Evolutionary conservation across 2,329 filamentous ascomycete species (phyloP).

Genomic region (Aspergillus proliferans): DNA sequence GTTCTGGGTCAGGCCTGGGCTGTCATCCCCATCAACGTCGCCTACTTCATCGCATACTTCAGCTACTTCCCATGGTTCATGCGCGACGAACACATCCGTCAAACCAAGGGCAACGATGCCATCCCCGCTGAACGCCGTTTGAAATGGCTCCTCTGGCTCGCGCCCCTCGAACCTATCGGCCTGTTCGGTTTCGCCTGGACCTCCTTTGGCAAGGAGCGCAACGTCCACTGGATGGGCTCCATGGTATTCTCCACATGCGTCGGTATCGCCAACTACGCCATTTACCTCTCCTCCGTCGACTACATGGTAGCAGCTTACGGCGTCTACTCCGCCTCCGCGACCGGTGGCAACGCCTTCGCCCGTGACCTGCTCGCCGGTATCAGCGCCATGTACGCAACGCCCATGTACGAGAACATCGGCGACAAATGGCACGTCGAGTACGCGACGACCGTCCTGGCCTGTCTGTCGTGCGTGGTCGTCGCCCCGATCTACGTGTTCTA

Average conservation of each 20-base stretch:
- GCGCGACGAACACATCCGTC: conserved; percentile 33
- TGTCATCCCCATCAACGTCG: conserved; percentile 61
- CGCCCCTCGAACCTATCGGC: conserved; percentile 57
- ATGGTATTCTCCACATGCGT: conserved; percentile 61
- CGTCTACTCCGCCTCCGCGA: conserved; percentile 64
- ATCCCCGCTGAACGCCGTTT: conserved; percentile 59
- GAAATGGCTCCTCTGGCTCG: conserved; percentile 59
- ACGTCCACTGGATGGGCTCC: conserved; percentile 60
- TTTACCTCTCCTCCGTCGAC: conserved; percentile 69
- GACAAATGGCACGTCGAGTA: conserved; percentile 48
- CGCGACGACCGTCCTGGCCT: conserved; percentile 54
- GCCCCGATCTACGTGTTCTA: conserved; percentile 59
- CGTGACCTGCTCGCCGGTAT: conserved; percentile 67
- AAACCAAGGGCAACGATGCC: conserved; percentile 42
- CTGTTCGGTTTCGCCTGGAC: conserved; percentile 65
- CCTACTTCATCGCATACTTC: conserved; percentile 58
- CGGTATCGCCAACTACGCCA: conserved; percentile 65
- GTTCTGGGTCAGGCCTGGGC: conserved; percentile 52
- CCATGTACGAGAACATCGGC: conserved; percentile 57
- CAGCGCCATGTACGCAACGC: conserved; percentile 60
- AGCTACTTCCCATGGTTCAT: conserved; percentile 48
- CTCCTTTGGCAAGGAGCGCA: conserved; percentile 54
- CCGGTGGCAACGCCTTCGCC: conserved; percentile 67
- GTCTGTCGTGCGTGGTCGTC: conserved; percentile 54
- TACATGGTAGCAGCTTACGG: conserved; percentile 72